These are phyloP conservation scores for Canariomyces notabilis DNA, from an alignment of 2,329 filamentous ascomycete genomes.

Conservation along the genomic window DNA sequence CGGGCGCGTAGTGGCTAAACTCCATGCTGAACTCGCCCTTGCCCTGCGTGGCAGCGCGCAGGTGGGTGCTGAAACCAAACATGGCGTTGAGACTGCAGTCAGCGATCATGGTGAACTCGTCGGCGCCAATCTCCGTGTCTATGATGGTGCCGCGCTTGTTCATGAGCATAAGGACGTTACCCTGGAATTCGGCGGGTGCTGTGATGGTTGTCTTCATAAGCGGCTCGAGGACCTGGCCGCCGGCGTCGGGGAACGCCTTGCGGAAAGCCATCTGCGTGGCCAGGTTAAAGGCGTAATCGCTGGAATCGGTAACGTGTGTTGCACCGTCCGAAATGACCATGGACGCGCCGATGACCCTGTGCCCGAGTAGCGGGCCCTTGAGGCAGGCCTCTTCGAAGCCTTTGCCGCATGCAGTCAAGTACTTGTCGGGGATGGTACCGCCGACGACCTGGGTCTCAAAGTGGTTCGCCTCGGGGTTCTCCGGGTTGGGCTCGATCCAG, in stretches of 20 bases:
- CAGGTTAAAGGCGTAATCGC: constrained; percentile 90
- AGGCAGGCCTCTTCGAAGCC: constrained; percentile 80
- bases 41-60: constrained; percentile 90
- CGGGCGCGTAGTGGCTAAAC: constrained; percentile 90
- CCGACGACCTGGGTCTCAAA: constrained; percentile 87
- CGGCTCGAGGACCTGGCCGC: constrained; percentile 84
- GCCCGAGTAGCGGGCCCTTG: constrained; percentile 86
- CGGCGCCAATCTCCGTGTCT: constrained; percentile 87
- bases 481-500: constrained; percentile 78
- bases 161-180: constrained; percentile 86
- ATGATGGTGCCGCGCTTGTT: constrained; percentile 96
- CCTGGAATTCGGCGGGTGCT: constrained; percentile 95
- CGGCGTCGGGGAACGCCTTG: constrained; percentile 79
- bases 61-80: constrained; percentile 92
- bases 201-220: constrained; percentile 98
- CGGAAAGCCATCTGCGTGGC: constrained; percentile 96
- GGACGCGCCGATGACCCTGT: constrained; percentile 80
- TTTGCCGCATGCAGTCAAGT: constrained; percentile 88
- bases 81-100: constrained; percentile 94
- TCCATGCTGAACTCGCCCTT: constrained; percentile 99
- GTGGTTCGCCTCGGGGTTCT: constrained; percentile 64
- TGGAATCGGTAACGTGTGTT: constrained; percentile 96
- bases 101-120: constrained; percentile 88
- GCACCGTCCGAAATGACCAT: constrained; percentile 97
- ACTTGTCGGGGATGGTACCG: constrained; percentile 92